Base-by-base conservation (phyloP, 176 grass and related monocot genomes). In the Cocos nucifera region DNA sequence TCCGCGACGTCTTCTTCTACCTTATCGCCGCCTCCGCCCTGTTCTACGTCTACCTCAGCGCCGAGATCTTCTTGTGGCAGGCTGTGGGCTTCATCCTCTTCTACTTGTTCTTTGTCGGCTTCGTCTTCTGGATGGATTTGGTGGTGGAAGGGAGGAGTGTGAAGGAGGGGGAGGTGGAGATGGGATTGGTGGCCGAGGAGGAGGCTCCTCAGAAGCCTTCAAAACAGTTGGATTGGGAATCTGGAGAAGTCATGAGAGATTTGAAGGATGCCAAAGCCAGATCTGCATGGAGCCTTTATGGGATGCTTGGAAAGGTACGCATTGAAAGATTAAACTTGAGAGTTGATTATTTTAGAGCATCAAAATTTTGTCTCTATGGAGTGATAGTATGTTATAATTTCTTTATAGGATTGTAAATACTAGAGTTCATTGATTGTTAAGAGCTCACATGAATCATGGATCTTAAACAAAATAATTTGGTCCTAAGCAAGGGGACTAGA, bases 1-100 rank as follows among this genome's bases (percentile, higher is more conserved):
- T 78, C 54, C 79, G 87, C 17, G 92, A 97, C 68, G 75, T 90
- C 14, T 91, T 97, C 70, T 97, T 82, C 84, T 91, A 91, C 73
- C 72, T 91, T 32, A 2, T 97, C 50, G 83, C 87, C 4, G 72
- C 87, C 44, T 91, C 75, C 0, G 78, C 69, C 19, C 73, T 97
- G 1, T 91, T 91, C 78, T 91, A 78, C 64, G 8, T 91, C 59
- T 97, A 88, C 79, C 78, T 97, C 53, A 88, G 73, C 65, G 87
- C 78, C 15, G 87, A 97, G 87, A 91, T 97, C 30, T 97, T 82
- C 84, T 62, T 97, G 22, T 97, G 92, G 92, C 87, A 91, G 52
- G 87, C 87, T 16, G 69, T 91, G 1, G 87, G 78, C 15, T 83
- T 96, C 57, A 62, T 90, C 14, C 69, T 90, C 58, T 82, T 90